Evolutionary conservation across 2,329 filamentous ascomycete species (phyloP), one percentile per base, ranked within the genome.

Genomic region (Cercospora beticola): DNA sequence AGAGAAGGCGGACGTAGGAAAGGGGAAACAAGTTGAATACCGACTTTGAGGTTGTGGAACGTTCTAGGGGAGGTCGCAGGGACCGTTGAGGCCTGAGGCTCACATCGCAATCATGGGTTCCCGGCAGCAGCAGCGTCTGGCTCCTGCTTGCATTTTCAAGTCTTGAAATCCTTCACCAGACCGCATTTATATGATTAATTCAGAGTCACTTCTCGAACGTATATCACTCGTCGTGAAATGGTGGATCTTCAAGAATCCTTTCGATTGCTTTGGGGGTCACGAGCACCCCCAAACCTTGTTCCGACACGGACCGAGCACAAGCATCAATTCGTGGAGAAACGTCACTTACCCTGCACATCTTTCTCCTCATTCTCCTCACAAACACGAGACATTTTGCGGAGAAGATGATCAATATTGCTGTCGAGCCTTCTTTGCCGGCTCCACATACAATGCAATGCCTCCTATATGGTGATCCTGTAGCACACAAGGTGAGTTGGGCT

Each of bases 291-390:
- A 36, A 59, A 21, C n/a, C 10, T 9, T 6, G n/a, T 8, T 52
- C 36, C 60, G 60, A 62, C 28, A 4, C 61, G 66, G 66, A 52
- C 52, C 66, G 66, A 54, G 61, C 33, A 30, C 60, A 40, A 23
- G 56, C 31, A 49, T 31, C 60, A 49, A 67, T 64, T 67, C 65
- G 65, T 58, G 65, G 65, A 64, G 18, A 62, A 62, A 56, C 46
- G 18, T 30, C 46, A 30, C 43, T 40, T 30, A n/a, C 16, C 18
- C 57, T 52, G 33, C 28, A 49, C 59, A 40, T 43, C 49, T 28
- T 30, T 57, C 43, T 43, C 33, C 49, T 62, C 65, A 23, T 64
- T 59, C 60, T 62, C 65, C 60, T 59, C 59, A 63, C 65, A 28
- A 67, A 59, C 18, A 64, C 66, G 66, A 67, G 26, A 26, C 36